Evolutionary conservation across 2,329 filamentous ascomycete genomes (phyloP).

Genomic region (Phaeomoniella chlamydospora): DNA sequence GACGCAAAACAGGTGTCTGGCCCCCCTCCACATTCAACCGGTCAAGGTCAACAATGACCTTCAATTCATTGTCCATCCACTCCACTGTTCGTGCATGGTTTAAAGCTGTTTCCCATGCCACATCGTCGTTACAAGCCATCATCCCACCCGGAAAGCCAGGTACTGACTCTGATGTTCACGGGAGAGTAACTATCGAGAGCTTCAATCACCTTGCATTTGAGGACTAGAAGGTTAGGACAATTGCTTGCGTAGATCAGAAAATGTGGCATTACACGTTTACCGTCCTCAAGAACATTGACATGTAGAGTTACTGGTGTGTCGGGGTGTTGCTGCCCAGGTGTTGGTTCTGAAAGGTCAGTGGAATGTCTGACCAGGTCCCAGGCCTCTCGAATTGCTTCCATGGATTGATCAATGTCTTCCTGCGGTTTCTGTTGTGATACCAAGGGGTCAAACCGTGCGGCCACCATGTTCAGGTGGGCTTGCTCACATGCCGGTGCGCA

Average conservation of each 20-base stretch:
- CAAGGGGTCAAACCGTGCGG: not conserved
- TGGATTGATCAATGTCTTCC: no score
- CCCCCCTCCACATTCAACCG: not conserved
- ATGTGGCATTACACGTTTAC: slow-evolving; percentile 23
- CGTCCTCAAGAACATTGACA: slow-evolving; percentile 21
- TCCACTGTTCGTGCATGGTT: slow-evolving; percentile 25
- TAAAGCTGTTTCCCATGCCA: slow-evolving; percentile 29
- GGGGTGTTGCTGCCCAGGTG: not conserved
- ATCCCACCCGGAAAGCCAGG: no score
- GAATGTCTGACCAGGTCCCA: not conserved
- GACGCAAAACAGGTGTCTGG: no score
- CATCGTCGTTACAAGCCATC: slow-evolving; percentile 19
- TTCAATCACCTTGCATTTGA: slow-evolving; percentile 16
- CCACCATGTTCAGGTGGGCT: not conserved
- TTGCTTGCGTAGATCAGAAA: slow-evolving; percentile 20
- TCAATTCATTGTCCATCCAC: slow-evolving; percentile 31
- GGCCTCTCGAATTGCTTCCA: not conserved
- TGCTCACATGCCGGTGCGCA: slow-evolving; percentile 1
- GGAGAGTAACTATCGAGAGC: no score
- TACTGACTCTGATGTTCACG: no score
- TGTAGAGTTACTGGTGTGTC: slow-evolving; percentile 9
- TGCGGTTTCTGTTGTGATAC: not conserved
- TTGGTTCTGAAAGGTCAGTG: not conserved
- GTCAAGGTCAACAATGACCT: slow-evolving; percentile 22
- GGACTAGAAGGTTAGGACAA: slow-evolving; percentile 17